Conservation (phyloP, 192 early-diverging fungal genomes). For the Backusella tarrabulga region DNA sequence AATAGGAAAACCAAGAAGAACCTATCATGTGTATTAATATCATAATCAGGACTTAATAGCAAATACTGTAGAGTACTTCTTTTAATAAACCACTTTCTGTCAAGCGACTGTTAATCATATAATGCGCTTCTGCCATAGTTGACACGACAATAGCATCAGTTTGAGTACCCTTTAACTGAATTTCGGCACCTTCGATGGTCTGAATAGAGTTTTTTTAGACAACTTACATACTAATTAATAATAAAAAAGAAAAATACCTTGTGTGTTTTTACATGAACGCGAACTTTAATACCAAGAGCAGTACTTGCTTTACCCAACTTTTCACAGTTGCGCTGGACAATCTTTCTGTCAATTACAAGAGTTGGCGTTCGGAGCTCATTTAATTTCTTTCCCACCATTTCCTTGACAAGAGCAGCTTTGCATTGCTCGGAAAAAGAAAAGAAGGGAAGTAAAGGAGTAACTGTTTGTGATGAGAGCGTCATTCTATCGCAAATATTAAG, state of each 20-base stretch:
- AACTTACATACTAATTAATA: neutral
- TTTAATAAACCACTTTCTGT: conserved; percentile 20
- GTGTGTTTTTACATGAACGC: conserved; percentile 38
- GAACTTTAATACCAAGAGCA: conserved; percentile 20
- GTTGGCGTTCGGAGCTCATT: conserved; percentile 29
- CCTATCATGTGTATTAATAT: neutral
- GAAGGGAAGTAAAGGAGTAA: conserved; percentile 20
- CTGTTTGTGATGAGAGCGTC: conserved; percentile 16
- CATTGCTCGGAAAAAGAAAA: conserved; percentile 15
- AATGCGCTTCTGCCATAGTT: conserved; percentile 35
- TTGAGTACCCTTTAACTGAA: conserved; percentile 16
- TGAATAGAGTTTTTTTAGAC: neutral
- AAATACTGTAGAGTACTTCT: conserved; percentile 17
- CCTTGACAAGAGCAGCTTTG: conserved; percentile 21
- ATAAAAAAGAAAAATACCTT: conserved; percentile 17
- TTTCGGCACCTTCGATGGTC: conserved; percentile 34
- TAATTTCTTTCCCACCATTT: conserved; percentile 31
- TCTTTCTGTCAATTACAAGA: conserved; percentile 27
- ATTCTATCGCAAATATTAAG: neutral
- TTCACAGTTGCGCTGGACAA: conserved; percentile 26
- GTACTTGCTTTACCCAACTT: conserved; percentile 8
- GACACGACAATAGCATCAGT: conserved; percentile 35
- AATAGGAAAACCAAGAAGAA: conserved; percentile 32
- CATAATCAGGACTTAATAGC: neutral
- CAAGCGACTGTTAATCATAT: conserved; percentile 28